Evolutionary conservation across 805 yeast species (phyloP).

Genomic region (Monosporozyma siamensis): DNA sequence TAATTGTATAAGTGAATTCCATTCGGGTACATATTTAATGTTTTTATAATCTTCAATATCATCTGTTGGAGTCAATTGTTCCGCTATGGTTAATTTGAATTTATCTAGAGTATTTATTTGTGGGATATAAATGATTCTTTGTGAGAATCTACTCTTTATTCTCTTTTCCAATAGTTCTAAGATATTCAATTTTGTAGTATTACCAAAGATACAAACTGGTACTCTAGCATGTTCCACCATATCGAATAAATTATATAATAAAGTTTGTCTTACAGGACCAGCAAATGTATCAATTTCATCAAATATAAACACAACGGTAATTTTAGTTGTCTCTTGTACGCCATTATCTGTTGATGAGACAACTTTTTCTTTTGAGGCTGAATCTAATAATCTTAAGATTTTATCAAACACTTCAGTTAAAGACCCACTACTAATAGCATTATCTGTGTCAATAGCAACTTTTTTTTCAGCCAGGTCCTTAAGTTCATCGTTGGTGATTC

Average conservation of each 20-base stretch:
- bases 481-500: neutral
- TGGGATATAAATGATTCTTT: constrained; percentile 54
- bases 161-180: constrained; percentile 83
- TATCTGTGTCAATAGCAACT: constrained; percentile 5
- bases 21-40: constrained; percentile 11
- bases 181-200: constrained; percentile 64
- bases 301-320: constrained; percentile 65
- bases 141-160: constrained; percentile 83
- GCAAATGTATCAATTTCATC: constrained; percentile 84
- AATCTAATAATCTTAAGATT: constrained; percentile 44
- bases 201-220: constrained; percentile 76
- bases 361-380: constrained; percentile 8
- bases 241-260: constrained; percentile 81
- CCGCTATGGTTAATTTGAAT: constrained; percentile 41
- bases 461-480: neutral
- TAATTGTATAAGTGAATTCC: constrained; percentile 38
- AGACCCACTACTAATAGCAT: constrained; percentile 42
- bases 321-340: constrained; percentile 25
- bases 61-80: constrained; percentile 16
- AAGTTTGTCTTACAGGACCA: constrained; percentile 61
- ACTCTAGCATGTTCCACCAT: constrained; percentile 60
- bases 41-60: neutral
- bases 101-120: constrained; percentile 40
- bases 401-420: constrained; percentile 53
- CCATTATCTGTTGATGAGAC: constrained; percentile 8